Conservation (phyloP, 192 early-diverging fungal species). For the Chytriomyces sp. region DNA sequence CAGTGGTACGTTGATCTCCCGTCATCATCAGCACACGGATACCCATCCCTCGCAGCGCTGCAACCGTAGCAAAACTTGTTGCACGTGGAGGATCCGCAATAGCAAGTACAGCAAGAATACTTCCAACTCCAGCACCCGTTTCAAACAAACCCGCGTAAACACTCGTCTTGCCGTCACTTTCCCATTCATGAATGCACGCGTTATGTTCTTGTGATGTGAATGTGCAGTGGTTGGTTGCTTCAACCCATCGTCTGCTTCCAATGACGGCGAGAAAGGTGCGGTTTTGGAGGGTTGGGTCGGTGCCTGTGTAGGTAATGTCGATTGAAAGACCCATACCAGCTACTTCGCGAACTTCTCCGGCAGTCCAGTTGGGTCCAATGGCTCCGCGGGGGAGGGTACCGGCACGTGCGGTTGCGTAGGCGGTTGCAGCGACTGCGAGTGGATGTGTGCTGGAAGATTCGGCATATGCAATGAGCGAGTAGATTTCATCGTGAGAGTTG, state of each 20-base stretch:
- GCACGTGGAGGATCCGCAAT: slow-evolving; percentile 69
- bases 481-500: slow-evolving; percentile 36
- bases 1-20: slow-evolving; percentile 73
- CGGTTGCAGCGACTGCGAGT: slow-evolving; percentile 63
- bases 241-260: slow-evolving; percentile 43
- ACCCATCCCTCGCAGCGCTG: slow-evolving; percentile 51
- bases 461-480: slow-evolving; percentile 32
- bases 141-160: slow-evolving; percentile 61
- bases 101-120: slow-evolving; percentile 63
- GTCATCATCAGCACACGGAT: slow-evolving; percentile 82
- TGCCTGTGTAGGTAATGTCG: background rate
- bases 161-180: slow-evolving; percentile 61
- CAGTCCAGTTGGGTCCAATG: slow-evolving; percentile 6
- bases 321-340: slow-evolving; percentile 70
- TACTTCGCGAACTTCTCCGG: slow-evolving; percentile 60
- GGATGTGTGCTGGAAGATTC: slow-evolving; percentile 71
- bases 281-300: background rate
- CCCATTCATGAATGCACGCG: slow-evolving; percentile 50
- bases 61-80: slow-evolving; percentile 61
- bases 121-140: slow-evolving; percentile 33
- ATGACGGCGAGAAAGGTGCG: slow-evolving; percentile 9
- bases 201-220: background rate
- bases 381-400: background rate
- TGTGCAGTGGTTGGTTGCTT: slow-evolving; percentile 26
- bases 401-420: slow-evolving; percentile 17